phyloP scores from a whole-genome alignment of 371 early-diverging fungal species.

The Mortierella sp. region DNA sequence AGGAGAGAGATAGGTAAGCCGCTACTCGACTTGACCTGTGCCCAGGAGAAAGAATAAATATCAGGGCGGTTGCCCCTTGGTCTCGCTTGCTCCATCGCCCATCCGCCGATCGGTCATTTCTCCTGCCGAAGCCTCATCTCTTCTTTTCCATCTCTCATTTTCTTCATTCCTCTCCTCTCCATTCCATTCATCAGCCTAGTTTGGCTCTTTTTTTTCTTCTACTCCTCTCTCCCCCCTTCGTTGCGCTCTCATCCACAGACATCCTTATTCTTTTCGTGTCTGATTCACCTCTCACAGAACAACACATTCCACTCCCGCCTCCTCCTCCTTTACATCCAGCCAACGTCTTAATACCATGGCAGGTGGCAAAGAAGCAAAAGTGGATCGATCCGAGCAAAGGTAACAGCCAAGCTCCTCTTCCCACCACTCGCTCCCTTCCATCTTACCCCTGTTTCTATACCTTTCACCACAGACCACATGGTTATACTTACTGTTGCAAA shows the following conservation, averaged over 20 bases:
- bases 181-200: background rate
- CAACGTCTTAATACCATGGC: constrained; percentile 9
- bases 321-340: background rate
- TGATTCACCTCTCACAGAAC: background rate
- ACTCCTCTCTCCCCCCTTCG: constrained; percentile 1
- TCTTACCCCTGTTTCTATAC: too few species aligned
- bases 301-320: background rate
- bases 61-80: too few species aligned
- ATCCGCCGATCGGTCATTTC: too few species aligned
- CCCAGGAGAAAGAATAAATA: too few species aligned
- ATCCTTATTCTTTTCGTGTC: too few species aligned
- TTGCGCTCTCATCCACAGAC: background rate
- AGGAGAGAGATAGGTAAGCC: too few species aligned
- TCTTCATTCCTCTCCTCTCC: constrained; percentile 5
- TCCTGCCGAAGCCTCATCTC: background rate
- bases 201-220: background rate
- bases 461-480: too few species aligned
- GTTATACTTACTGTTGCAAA: background rate
- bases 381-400: constrained; percentile 47
- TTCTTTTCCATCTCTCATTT: background rate
- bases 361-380: constrained; percentile 22
- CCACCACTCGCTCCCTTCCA: too few species aligned
- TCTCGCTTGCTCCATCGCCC: too few species aligned
- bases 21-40: too few species aligned
- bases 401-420: too few species aligned